Evolutionary conservation across 1,284 basidiomycete genomes (phyloP).

Genomic region (Gomphus bonarii): DNA sequence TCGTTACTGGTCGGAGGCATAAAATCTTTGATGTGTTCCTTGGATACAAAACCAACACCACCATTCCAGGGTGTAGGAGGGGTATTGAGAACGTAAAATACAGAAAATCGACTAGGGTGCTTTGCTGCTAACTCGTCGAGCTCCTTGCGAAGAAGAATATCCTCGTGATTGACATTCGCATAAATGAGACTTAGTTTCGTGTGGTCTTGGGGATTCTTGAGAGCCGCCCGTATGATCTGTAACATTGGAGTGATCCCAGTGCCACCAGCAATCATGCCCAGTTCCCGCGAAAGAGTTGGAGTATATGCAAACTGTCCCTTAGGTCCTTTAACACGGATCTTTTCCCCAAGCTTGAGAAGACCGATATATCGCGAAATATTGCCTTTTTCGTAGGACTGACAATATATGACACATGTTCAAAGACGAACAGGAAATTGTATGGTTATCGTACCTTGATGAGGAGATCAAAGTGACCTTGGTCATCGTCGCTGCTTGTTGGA

Average conservation of each 20-base stretch:
- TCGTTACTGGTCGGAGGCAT: slow-evolving; percentile 54
- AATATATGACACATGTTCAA: slow-evolving; percentile 7
- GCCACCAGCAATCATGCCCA: slow-evolving; percentile 96
- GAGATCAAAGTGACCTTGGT: slow-evolving; percentile 90
- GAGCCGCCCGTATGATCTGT: slow-evolving; percentile 86
- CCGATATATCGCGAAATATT: slow-evolving; percentile 88
- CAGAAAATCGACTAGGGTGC: slow-evolving; percentile 65
- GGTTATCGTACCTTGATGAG: slow-evolving; percentile 74
- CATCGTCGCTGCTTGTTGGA: slow-evolving; percentile 86
- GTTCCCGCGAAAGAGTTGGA: slow-evolving; percentile 55
- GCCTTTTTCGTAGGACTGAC: slow-evolving; percentile 88
- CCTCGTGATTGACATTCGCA: slow-evolving; percentile 86
- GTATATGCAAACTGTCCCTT: slow-evolving; percentile 87
- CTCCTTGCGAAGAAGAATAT: slow-evolving; percentile 83
- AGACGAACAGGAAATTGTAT: neutral
- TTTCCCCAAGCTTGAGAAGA: slow-evolving; percentile 76
- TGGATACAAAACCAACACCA: slow-evolving; percentile 86
- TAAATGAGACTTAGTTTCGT: slow-evolving; percentile 86
- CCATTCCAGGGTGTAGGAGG: slow-evolving; percentile 80
- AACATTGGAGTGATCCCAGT: slow-evolving; percentile 98
- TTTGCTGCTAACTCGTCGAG: slow-evolving; percentile 68
- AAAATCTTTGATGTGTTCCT: slow-evolving; percentile 82
- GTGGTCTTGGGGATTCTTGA: slow-evolving; percentile 78
- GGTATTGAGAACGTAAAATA: slow-evolving; percentile 92
- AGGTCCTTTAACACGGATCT: slow-evolving; percentile 86